Evolutionary conservation across 1,284 basidiomycete genomes (phyloP), one percentile per base, ranked within the genome.

Genomic region (Ustilago tritici): DNA sequence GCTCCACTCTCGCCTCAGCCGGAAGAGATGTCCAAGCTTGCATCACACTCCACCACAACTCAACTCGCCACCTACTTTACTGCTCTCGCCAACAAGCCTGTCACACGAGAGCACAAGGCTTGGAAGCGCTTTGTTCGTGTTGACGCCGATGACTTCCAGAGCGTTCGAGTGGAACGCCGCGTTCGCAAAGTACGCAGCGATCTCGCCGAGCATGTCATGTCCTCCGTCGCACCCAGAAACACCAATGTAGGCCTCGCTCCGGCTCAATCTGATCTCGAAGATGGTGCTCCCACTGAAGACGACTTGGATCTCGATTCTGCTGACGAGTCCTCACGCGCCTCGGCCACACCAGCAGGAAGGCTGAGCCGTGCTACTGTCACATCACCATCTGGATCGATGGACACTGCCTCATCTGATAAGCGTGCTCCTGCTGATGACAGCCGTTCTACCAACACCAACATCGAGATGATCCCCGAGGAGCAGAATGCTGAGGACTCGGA

Each of bases 81-180:
- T 1, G 89, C 90, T 3, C 85, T 94, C 34, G 90, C 93, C 60
- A 93, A 93, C 80, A 89, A 91, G 58, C 86, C 89, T 7, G 84
- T 87, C 2, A 84, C 93, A 35, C 90, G 92, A 50, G 89, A 90
- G 65, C 88, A 90, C 49, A 90, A 92, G 59, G 88, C 90, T 2
- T 95, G 93, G 93, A 92, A 92, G 82, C 90, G 92, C n/a, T 95
- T 95, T 78, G 91, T 94, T 56, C 89, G 91, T 47, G 93, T 94
- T 19, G 90, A 93, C 71, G 91, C 91, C 4, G 94, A 95, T 83
- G 93, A 95, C 85, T 87, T 95, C 54, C 91, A 94, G 87, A 94
- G 93, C 82, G 91, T 92, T 5, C 90, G 93, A 52, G 91, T 93
- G 50, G 93, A 95, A 87, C 89, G 94, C 66, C 92, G 93, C 4